A percentile compares a stretch with the other conserved stretches of the same genome.
Conservation (phyloP, 2,329 filamentous ascomycete genomes). For the Xylaria sp. region DNA sequence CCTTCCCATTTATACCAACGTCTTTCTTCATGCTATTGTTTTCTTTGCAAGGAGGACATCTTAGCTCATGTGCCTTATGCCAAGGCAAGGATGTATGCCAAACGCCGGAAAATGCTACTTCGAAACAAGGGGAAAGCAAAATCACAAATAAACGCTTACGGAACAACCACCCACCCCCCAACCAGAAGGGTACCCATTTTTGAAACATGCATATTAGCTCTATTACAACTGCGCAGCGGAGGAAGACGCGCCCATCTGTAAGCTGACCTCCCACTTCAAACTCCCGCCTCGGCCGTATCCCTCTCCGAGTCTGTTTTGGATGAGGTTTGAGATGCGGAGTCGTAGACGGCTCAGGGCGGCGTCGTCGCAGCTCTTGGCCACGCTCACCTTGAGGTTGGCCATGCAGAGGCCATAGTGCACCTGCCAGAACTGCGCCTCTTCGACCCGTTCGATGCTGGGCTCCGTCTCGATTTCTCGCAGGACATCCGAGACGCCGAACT, state of each 20-base stretch:
- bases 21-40: constrained; percentile 3
- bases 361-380: constrained; percentile 69
- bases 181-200: constrained; percentile 6
- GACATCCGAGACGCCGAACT: constrained; percentile 70
- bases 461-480: constrained; percentile 85
- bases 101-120: constrained; percentile 27
- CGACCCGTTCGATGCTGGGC: constrained; percentile 74
- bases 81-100: not conserved
- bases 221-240: constrained; percentile 15
- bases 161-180: not conserved
- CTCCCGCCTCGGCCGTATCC: constrained; percentile 81
- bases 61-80: constrained; percentile 16
- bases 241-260: constrained; percentile 68
- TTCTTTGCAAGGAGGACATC: constrained; percentile 20
- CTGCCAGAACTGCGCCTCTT: constrained; percentile 97
- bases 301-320: constrained; percentile 85
- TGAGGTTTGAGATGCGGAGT: constrained; percentile 75
- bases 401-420: constrained; percentile 97
- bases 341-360: constrained; percentile 74
- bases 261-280: constrained; percentile 90
- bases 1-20: not conserved
- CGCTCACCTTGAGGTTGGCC: constrained; percentile 85
- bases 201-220: not conserved
- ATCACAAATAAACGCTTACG: not conserved
- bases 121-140: not conserved